Base-by-base conservation (phyloP, 805 yeast species). In the Brettanomyces nanus region DNA sequence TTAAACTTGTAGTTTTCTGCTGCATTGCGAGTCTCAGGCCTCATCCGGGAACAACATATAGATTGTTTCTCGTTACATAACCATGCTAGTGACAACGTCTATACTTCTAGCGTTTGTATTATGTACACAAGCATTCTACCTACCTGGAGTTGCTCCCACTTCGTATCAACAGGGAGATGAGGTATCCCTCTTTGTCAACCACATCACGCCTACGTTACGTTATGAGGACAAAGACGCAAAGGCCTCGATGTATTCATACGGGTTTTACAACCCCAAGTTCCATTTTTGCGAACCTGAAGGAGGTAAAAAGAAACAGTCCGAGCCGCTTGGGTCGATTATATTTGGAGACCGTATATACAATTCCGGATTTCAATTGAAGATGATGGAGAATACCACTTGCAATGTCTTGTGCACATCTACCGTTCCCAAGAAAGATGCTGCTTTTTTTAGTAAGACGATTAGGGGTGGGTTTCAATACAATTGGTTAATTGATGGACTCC, bases 111-210 rank as follows among this genome's bases (percentile, higher is more conserved):
- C n/a, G n/a, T n/a, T n/a, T n/a, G n/a, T n/a, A n/a, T 6, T 18
- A 30, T 30, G 19, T 30, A 19, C 21, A 14, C 28, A 45, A 14
- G 58, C 61, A 15, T 90, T 92, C 62, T 90, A 92, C 56, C 67
- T 92, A 39, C 97, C 97, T 0, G 97, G 97, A 6, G 92, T 87
- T 19, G 95, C 97, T 0, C 97, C 98, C 15, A 84, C 94, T 1
- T 81, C 90, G 36, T 92, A 90, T 55, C 66, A 70, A 33, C 68
- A 73, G 42, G 86, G 80, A 36, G 94, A 89, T 38, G 48, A 53
- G 3, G 78, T 92, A 35, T 85, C 90, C 13, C 64, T 92, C 38
- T 65, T 82, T 35, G 98, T 92, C 23, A 92, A 92, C 56, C 94
- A 87, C 52, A 74, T 92, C 49, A 85, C 96, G 0, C 95, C 97